phyloP scores from a whole-genome alignment of 371 early-diverging fungal genomes.

The Circinella minor region DNA sequence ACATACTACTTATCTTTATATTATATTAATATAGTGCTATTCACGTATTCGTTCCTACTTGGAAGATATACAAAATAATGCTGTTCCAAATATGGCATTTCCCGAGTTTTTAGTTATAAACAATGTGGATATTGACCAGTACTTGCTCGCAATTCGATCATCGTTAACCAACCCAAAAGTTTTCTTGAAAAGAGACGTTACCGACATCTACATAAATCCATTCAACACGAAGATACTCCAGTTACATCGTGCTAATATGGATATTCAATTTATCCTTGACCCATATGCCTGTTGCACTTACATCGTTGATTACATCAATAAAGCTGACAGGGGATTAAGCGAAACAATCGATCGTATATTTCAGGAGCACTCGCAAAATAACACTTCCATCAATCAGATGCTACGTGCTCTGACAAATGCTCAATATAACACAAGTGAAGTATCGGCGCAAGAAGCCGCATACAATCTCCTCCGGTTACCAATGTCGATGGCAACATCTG shows the following conservation, averaged over 20 bases:
- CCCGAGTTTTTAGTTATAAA: too few relatives aligned
- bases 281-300: constrained; percentile 1
- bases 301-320: constrained; percentile 4
- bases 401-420: neutral
- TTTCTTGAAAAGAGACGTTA: too few relatives aligned
- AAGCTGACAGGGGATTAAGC: neutral
- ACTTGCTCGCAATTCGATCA: too few relatives aligned
- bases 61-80: too few relatives aligned
- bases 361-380: neutral
- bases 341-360: neutral
- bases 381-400: neutral
- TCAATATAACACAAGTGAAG: constrained; percentile 3
- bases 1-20: too few relatives aligned
- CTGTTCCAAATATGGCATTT: too few relatives aligned
- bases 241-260: constrained; percentile 7
- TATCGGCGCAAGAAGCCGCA: constrained; percentile 7
- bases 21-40: too few relatives aligned
- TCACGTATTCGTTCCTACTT: too few relatives aligned
- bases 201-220: neutral
- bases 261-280: constrained; percentile 4
- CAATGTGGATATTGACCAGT: too few relatives aligned
- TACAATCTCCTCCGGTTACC: neutral
- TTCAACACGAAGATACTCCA: neutral
- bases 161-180: too few relatives aligned
- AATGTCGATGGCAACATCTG: neutral